A percentile compares a stretch with the other conserved stretches of the same genome.
These are phyloP conservation scores for Skeletonema potamos DNA, from an alignment of 108 stramenopile genomes.

Conservation along the genomic window DNA sequence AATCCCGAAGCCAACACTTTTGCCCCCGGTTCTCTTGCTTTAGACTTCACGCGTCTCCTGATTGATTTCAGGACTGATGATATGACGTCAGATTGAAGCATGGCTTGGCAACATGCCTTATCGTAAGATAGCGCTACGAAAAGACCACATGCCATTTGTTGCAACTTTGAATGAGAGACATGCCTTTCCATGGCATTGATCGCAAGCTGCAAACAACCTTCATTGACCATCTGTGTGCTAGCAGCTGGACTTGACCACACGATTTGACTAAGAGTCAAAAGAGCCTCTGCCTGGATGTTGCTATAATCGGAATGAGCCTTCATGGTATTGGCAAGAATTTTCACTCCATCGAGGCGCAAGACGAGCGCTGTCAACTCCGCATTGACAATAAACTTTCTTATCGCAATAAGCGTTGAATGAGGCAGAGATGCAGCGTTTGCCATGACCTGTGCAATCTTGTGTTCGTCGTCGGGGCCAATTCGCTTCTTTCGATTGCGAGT, in stretches of 20 bases:
- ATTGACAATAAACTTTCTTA: constrained; percentile 14
- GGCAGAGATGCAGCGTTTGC: neutral
- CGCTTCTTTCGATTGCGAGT: neutral
- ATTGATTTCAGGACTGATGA: constrained; percentile 19
- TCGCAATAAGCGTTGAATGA: neutral
- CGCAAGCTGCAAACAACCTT: constrained; percentile 18
- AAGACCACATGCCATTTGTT: constrained; percentile 9
- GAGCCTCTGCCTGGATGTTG: constrained; percentile 21
- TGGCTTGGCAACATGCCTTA: constrained; percentile 20
- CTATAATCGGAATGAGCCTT: constrained; percentile 1
- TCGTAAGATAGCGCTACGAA: constrained; percentile 28
- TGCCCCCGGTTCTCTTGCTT: no score
- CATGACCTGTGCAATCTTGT: neutral
- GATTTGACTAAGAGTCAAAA: constrained; percentile 23
- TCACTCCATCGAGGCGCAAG: constrained; percentile 4
- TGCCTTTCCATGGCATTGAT: constrained; percentile 24
- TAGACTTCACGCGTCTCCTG: constrained; percentile 12
- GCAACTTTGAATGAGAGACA: constrained; percentile 9
- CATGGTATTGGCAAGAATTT: constrained; percentile 20
- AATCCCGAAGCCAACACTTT: constrained; percentile 6
- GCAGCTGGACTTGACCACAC: constrained; percentile 10
- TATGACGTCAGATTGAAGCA: constrained; percentile 16
- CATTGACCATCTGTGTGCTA: neutral
- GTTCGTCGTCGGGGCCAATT: neutral
- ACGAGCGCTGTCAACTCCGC: neutral